Evolutionary conservation across 2,329 filamentous ascomycete genomes (phyloP).

Genomic region (Zalaria obscura): DNA sequence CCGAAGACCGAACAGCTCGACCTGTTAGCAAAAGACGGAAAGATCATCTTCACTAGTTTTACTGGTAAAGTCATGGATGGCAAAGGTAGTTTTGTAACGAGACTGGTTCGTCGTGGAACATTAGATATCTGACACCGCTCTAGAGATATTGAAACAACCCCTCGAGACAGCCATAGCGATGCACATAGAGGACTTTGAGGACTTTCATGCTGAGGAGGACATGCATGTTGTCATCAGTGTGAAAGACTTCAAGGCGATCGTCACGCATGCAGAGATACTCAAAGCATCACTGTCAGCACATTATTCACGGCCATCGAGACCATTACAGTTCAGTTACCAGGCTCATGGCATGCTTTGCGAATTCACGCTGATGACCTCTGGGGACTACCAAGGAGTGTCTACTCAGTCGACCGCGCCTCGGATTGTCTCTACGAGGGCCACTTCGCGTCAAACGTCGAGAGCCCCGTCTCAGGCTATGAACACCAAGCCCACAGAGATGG

Average conservation of each 20-base stretch:
- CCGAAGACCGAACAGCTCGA: constrained; percentile 70
- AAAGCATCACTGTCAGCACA: constrained; percentile 51
- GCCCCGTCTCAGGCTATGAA: constrained; percentile 4
- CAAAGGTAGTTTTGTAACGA: constrained; percentile 30
- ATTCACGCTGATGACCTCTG: constrained; percentile 72
- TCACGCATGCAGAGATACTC: constrained; percentile 58
- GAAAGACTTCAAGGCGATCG: constrained; percentile 69
- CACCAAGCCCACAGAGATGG: constrained; percentile 4
- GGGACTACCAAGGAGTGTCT: constrained; percentile 36
- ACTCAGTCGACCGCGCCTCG: constrained; percentile 16
- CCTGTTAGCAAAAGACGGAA: constrained; percentile 55
- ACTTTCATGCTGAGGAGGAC: constrained; percentile 59
- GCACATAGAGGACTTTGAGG: constrained; percentile 62
- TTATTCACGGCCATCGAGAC: constrained; percentile 58
- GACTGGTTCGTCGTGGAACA: background rate
- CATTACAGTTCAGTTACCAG: constrained; percentile 59
- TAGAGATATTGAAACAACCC: constrained; percentile 65
- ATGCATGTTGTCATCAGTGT: constrained; percentile 70
- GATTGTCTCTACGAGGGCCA: constrained; percentile 22
- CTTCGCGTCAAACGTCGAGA: constrained; percentile 15
- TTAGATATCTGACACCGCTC: constrained; percentile 6
- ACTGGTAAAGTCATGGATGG: constrained; percentile 65
- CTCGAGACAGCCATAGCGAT: constrained; percentile 67
- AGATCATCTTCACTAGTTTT: constrained; percentile 65
- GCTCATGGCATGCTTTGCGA: constrained; percentile 57